phyloP scores from a whole-genome alignment of 352 stramenopile species.

The Aphanomyces cochlioides region DNA sequence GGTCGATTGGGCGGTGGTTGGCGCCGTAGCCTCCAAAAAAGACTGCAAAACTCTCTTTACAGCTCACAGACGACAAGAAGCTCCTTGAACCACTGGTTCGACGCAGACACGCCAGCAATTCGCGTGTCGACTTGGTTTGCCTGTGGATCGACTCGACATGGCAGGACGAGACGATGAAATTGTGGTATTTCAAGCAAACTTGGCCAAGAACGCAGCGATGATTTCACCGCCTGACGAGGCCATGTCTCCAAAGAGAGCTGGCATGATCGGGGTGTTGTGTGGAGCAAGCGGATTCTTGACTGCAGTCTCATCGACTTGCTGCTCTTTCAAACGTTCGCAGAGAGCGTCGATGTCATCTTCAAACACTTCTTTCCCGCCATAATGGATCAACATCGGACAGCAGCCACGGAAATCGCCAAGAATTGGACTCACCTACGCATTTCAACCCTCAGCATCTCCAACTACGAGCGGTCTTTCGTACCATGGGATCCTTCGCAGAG shows the following conservation, averaged over 20 bases:
- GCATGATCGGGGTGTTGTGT: neutral
- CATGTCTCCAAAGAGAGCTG: neutral
- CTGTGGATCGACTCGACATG: no score
- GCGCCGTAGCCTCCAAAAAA: no score
- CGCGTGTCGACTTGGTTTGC: no score
- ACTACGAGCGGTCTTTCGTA: neutral
- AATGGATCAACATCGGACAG: neutral
- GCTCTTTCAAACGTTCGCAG: neutral
- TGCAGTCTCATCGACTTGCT: neutral
- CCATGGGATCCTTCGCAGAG: neutral
- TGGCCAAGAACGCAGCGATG: neutral
- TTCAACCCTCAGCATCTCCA: neutral
- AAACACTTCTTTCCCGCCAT: neutral
- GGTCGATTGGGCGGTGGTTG: no score
- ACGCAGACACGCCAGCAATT: no score
- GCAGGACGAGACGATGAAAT: no score
- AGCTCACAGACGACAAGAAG: no score
- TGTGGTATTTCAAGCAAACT: no score
- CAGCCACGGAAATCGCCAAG: neutral
- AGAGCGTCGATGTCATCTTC: neutral
- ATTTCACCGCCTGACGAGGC: neutral
- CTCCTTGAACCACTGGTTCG: no score
- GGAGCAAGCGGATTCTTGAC: neutral
- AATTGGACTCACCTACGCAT: neutral
- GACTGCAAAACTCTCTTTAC: no score